Evolutionary conservation across 768 basidiomycete genomes (phyloP).

Genomic region (Asterophora parasitica): DNA sequence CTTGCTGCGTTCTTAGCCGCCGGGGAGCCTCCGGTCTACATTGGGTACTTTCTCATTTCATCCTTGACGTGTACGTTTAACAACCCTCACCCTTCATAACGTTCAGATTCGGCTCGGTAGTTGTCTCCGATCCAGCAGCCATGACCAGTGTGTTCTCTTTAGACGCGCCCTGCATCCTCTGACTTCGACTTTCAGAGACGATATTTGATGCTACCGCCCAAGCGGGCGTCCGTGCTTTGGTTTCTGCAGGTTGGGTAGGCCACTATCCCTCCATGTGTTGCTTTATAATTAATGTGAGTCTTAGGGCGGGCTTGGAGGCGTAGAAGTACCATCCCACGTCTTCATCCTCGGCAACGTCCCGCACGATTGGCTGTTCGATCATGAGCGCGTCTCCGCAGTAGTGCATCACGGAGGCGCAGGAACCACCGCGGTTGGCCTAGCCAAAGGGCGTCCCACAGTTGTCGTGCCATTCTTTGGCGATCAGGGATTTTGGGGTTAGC

Average conservation of each 20-base stretch:
- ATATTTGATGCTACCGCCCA: slow-evolving; percentile 54
- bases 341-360: slow-evolving; percentile 65
- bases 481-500: slow-evolving; percentile 50
- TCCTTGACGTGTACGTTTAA: not conserved
- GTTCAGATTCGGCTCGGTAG: slow-evolving; percentile 55
- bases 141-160: slow-evolving; percentile 39
- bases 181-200: slow-evolving; percentile 30
- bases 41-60: slow-evolving; percentile 36
- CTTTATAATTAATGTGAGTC: not conserved
- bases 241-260: slow-evolving; percentile 59
- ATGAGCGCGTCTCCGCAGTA: slow-evolving; percentile 50
- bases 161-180: not conserved
- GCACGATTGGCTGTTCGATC: slow-evolving; percentile 64
- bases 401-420: slow-evolving; percentile 67
- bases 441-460: slow-evolving; percentile 55
- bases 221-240: slow-evolving; percentile 54
- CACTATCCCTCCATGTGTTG: not conserved
- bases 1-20: slow-evolving; percentile 42
- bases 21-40: slow-evolving; percentile 53
- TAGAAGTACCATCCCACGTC: slow-evolving; percentile 44
- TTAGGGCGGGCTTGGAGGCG: slow-evolving; percentile 52
- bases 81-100: not conserved
- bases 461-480: slow-evolving; percentile 68
- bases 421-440: slow-evolving; percentile 58
- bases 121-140: slow-evolving; percentile 47